Conservation (phyloP, 2,329 filamentous ascomycete species). For the Scedosporium aurantiacum region DNA sequence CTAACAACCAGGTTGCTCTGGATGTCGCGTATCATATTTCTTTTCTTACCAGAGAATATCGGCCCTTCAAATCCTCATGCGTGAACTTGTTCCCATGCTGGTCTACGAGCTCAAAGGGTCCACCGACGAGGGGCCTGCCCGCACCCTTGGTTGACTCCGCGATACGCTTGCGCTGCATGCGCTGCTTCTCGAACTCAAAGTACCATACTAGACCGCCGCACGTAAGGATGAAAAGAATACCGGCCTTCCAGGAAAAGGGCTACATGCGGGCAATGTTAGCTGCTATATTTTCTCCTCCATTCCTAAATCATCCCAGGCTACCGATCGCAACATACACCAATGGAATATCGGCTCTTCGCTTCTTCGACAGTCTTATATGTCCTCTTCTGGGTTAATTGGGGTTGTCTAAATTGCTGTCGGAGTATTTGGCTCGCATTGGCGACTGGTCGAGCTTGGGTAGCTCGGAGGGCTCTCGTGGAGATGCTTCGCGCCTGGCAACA, state of each 20-base stretch:
- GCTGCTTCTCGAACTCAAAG: conserved; percentile 85
- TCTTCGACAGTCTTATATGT: conserved; percentile 46
- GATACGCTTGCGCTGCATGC: conserved; percentile 79
- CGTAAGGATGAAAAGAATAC: conserved; percentile 70
- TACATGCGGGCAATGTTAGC: conserved; percentile 21
- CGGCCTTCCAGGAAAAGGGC: conserved; percentile 92
- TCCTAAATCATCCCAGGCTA: background rate
- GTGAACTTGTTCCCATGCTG: conserved; percentile 70
- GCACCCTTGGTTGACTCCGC: conserved; percentile 90
- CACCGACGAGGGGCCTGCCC: conserved; percentile 86
- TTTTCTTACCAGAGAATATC: conserved; percentile 59
- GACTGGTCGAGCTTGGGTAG: conserved; percentile 6
- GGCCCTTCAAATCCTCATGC: conserved; percentile 72
- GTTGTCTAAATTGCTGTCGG: background rate
- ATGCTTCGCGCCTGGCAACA: conserved; percentile 3
- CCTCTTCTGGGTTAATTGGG: conserved; percentile 5
- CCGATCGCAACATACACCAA: conserved; percentile 32
- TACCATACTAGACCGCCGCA: conserved; percentile 74
- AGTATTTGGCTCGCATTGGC: conserved; percentile 13
- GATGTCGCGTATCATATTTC: too few relatives aligned
- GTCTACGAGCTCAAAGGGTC: conserved; percentile 71
- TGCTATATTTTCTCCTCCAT: background rate
- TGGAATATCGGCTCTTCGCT: conserved; percentile 45
- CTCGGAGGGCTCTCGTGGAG: conserved; percentile 2
- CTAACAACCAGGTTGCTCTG: too few relatives aligned